These are phyloP conservation scores for Quercus gilva DNA, from an alignment of 306 rosid genomes.

Conservation along the genomic window DNA sequence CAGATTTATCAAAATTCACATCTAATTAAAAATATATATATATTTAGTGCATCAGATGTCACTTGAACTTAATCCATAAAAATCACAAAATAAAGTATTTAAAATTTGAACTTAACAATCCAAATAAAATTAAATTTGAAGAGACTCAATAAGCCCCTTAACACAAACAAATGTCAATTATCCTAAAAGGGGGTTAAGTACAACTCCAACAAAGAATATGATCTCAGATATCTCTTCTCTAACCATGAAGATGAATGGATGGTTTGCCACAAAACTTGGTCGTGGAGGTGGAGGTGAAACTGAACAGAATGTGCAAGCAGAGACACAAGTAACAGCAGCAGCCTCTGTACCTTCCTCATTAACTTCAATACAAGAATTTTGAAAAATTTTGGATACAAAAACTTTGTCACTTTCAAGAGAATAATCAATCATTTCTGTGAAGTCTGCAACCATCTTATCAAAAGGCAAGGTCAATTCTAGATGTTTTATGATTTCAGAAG, in stretches of 20 bases:
- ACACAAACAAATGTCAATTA: no score
- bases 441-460: background rate
- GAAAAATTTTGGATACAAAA: background rate
- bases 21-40: no score
- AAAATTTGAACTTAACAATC: no score
- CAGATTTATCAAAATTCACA: no score
- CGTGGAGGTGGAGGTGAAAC: background rate
- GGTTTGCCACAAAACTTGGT: constrained; percentile 21
- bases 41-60: no score
- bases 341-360: constrained; percentile 5
- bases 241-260: constrained; percentile 18
- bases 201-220: constrained; percentile 10
- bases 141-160: no score
- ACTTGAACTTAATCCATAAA: no score
- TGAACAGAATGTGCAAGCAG: background rate
- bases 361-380: constrained; percentile 1
- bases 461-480: constrained; percentile 4
- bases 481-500: background rate
- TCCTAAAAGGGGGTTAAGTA: constrained; percentile 13
- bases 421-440: background rate
- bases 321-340: background rate
- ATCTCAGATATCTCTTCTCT: constrained; percentile 2
- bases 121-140: no score
- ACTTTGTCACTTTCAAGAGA: background rate
- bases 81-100: no score